Percentiles rank a stretch among this genome's conserved stretches.
Evolutionary conservation across 2,329 filamentous ascomycete species (phyloP).

Genomic region (Epichloe uncinata): DNA sequence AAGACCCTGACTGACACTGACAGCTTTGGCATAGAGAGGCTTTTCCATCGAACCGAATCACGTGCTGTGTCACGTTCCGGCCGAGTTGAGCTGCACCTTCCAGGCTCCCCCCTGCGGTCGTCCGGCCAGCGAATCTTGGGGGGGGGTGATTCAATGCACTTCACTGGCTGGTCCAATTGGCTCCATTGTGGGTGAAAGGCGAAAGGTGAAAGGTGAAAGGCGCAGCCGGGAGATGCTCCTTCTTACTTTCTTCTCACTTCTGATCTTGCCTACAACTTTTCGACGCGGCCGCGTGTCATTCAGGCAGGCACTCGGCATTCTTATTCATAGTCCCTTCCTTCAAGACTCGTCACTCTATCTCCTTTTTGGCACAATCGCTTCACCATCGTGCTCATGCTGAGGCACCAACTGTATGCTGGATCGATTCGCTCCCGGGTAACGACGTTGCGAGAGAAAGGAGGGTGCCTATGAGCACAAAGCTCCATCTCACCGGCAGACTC

Average conservation of each 20-base stretch:
- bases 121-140: constrained; percentile 16
- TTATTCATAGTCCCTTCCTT: neutral
- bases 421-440: neutral
- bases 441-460: neutral
- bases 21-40: too few relatives aligned
- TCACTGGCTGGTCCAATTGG: neutral
- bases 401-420: neutral
- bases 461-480: neutral
- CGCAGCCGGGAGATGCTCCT: constrained; percentile 1
- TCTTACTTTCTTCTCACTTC: constrained; percentile 1
- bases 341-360: neutral
- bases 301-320: neutral
- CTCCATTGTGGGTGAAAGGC: neutral
- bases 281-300: neutral
- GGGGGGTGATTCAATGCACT: constrained; percentile 7
- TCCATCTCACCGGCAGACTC: neutral
- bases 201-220: too few relatives aligned
- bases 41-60: constrained; percentile 1
- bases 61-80: constrained; percentile 3
- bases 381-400: neutral
- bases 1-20: neutral
- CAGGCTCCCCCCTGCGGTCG: constrained; percentile 11
- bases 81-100: neutral
- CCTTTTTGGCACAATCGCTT: neutral
- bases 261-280: constrained; percentile 3